A percentile compares a stretch with the other conserved stretches of the same genome.
Conservation (phyloP, 1,284 basidiomycete genomes). For the Cryptococcus deneoformans region DNA sequence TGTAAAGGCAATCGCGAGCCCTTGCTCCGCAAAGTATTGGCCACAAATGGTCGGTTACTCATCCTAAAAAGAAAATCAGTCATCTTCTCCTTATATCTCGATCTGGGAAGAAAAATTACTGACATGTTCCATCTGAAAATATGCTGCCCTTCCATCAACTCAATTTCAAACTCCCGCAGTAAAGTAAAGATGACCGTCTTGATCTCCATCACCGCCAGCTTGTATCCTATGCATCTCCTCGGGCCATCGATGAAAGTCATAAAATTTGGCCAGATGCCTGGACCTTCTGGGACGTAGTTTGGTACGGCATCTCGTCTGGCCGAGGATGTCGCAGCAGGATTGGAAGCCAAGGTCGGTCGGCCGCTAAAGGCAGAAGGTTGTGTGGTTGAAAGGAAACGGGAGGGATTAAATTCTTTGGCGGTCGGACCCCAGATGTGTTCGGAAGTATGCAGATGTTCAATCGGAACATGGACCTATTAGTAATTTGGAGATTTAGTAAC, state of each 20-base stretch:
- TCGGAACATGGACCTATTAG: conserved; percentile 23
- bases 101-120: conserved; percentile 3
- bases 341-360: neutral
- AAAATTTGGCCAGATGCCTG: conserved; percentile 25
- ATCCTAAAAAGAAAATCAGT: conserved; percentile 11
- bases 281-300: conserved; percentile 7
- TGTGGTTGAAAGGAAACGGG: neutral
- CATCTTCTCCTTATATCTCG: neutral
- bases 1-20: conserved; percentile 24
- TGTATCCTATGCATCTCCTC: conserved; percentile 29
- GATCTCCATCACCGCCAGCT: conserved; percentile 26
- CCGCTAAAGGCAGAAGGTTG: neutral
- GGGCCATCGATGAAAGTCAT: conserved; percentile 33
- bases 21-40: conserved; percentile 15
- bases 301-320: conserved; percentile 3
- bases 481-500: too few relatives aligned
- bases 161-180: conserved; percentile 22
- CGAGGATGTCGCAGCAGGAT: neutral
- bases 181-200: conserved; percentile 27
- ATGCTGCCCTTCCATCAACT: conserved; percentile 10
- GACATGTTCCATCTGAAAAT: conserved; percentile 30
- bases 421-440: conserved; percentile 23
- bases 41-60: conserved; percentile 25
- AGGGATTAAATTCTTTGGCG: conserved; percentile 24
- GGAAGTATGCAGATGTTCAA: conserved; percentile 25